Base-by-base conservation (phyloP, 2,329 filamentous ascomycete genomes). In the Gaeumannomyces tritici region DNA sequence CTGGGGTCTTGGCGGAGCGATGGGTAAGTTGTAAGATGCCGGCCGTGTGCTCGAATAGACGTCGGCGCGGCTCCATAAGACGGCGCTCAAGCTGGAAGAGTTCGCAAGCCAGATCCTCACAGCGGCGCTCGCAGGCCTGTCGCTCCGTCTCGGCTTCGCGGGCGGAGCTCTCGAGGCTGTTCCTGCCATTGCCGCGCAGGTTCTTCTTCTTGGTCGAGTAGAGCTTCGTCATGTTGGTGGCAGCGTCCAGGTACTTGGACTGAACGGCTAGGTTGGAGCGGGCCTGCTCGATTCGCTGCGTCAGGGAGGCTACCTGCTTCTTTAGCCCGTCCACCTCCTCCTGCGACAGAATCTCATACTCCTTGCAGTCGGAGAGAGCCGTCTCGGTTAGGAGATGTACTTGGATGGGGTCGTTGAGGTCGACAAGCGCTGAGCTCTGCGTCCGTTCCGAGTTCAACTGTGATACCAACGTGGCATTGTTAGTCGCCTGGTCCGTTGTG, bases 321-420 rank as follows among this genome's bases (percentile, higher is more conserved):
- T 98, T 99, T 69, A 98, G 77, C 58, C 85, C 83, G 67, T 98
- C 95, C 33, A 97, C 89, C 75, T 98, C 93, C 72, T 96, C 92
- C 68, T 93, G 90, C 0, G 93, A 91, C 65, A 99, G 74, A 28
- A 99, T 87, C 71, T 93, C 88, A 73, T 88, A 99, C 68, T 87
- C 79, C 70, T 87, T 89, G 77, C 92, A 96, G 75, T 99, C 95
- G 64, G 88, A 85, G 64, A 99, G 84, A 26, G 95, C 95, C 26
- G 91, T 98, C 77, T 98, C 93, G 65, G 95, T 93, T 63, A 99
- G 83, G 58, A 99, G 79, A 73, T 98, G 96, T 73, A 96, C 87
- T 69, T 92, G 89, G 57, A 99, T 89, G 64, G 81, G 84, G 73
- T 90, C 89, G 66, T 85, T 84, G 61, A 88, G 77, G 68, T 89